These are phyloP conservation scores for Podila epicladia DNA, from an alignment of 192 early-diverging fungal genomes.

Conservation along the genomic window DNA sequence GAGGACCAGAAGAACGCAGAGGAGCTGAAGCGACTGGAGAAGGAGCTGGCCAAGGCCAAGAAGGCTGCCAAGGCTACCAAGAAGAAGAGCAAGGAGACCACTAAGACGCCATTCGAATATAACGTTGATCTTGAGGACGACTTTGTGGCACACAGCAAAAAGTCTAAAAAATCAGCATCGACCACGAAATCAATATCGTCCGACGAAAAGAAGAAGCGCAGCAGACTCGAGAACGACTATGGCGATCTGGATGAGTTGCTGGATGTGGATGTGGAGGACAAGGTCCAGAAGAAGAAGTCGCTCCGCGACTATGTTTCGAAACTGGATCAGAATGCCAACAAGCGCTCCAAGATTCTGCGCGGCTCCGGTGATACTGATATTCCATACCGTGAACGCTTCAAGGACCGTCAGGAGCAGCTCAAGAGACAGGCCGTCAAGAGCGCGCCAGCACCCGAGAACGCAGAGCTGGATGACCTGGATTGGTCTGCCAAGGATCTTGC, in stretches of 20 bases:
- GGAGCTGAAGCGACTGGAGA: conserved; percentile 10
- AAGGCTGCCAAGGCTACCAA: conserved; percentile 27
- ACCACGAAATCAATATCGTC: conserved; percentile 27
- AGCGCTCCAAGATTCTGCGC: conserved; percentile 52
- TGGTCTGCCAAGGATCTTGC: conserved; percentile 68
- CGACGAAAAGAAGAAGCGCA: conserved; percentile 32
- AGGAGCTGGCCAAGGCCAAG: conserved; percentile 35
- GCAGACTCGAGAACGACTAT: conserved; percentile 65
- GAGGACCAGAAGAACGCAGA: conserved; percentile 1
- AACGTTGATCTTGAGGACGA: conserved; percentile 47
- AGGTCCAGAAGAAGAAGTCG: conserved; percentile 69
- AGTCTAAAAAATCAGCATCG: conserved; percentile 25
- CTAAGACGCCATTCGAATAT: conserved; percentile 29
- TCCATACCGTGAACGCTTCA: conserved; percentile 74
- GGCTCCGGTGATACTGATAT: conserved; percentile 82
- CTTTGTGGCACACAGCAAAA: conserved; percentile 50
- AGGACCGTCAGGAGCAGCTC: conserved; percentile 48
- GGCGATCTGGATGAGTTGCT: conserved; percentile 80
- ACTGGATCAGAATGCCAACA: conserved; percentile 65
- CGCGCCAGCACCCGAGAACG: conserved; percentile 57
- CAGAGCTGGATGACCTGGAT: conserved; percentile 66
- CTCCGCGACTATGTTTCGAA: conserved; percentile 70
- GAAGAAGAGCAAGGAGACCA: conserved; percentile 3
- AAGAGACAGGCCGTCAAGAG: conserved; percentile 50
- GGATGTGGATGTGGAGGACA: conserved; percentile 84